Base-by-base conservation (phyloP, 1,284 basidiomycete genomes). In the Austropuccinia psidii region DNA sequence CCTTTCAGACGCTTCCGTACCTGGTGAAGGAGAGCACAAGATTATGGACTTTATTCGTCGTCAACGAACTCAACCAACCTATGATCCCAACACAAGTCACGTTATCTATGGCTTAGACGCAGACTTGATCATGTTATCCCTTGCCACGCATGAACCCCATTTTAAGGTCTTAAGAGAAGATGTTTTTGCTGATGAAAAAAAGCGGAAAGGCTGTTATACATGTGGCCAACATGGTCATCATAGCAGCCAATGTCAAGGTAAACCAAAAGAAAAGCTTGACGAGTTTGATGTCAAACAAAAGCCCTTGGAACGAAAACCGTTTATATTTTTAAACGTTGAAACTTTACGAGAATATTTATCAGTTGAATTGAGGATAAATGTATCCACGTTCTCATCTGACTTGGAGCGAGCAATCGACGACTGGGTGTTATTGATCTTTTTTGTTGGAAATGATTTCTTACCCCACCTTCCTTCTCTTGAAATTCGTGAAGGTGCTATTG, bases 371-470 rank as follows among this genome's bases (percentile, higher is more conserved):
- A 88, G 91, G 82, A 85, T 96, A 29, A 85, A 90, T 13, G 83
- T 86, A 74, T 82, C 86, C 17, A 84, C 89, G 0, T 96, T 98
- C 83, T 87, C 88, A n/a, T 98, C 95, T 85, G 88, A 93, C 79
- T 84, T 96, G 80, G 96, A 99, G 82, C 88, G 90, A 81, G 94
- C 96, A 43, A 92, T 99, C 82, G 96, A 99, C 85, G 96, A 99
- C 82, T 99, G 96, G 95, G 92, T 99, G 78, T 88, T 99, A 80
- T 85, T 99, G 79, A 98, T 98, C 79, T 98, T 99, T 87, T 98
- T 99, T 82, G 95, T 99, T 79, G 96, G 96, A 78, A 99, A 99
- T 84, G 96, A 99, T 83, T 99, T 99, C 85, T 85, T 99, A 79
- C 96, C 96, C 19, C 96, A 99, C 83, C 84, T 99, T 75, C 96